Evolutionary conservation across 2,329 filamentous ascomycete species (phyloP), one percentile per base, ranked within the genome.

Genomic region (Erysiphe pulchra): DNA sequence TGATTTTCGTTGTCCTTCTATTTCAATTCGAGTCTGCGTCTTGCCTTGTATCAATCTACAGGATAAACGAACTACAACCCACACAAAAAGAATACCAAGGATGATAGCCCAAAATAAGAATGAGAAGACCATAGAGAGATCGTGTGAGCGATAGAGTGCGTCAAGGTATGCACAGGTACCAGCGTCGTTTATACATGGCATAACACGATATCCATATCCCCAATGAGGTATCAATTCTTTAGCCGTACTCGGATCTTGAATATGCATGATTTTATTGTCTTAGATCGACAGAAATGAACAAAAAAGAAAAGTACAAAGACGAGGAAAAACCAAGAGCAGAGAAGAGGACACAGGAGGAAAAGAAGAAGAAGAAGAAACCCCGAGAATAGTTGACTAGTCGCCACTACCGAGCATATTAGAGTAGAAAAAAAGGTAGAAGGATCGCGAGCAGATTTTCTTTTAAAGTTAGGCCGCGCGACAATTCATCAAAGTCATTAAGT

Each of bases 131-230:
- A 74, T 70, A 2, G 65, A 65, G 2, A 65, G 47, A 51, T 70
- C 67, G 53, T 74, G 70, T 49, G 62, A 63, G 45, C 60, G 59
- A 51, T 74, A 75, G 12, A 73, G 67, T 4, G 60, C 60, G 51
- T 71, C 68, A 28, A 74, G 61, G 54, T 77, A 77, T 33, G 59
- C 64, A 54, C 73, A 77, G 5, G 68, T 69, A 1, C 70, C 71
- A 0, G 60, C 53, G 55, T 75, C 72, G 49, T 65, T 74, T 20
- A 63, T 67, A 55, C 73, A 77, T 20, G 51, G 43, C 12, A 45
- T 2, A 11, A 33, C 16, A 36, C 43, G 31, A 14, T 24, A 5
- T 18, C 5, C 32, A 20, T 36, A 45, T 18, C 43, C 43, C 43
- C 43, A 45, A 20, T 45, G 43, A 14, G 16, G 16, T 5, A 14